phyloP scores from a whole-genome alignment of 352 stramenopile genomes.

The Blastocystis sp. region DNA sequence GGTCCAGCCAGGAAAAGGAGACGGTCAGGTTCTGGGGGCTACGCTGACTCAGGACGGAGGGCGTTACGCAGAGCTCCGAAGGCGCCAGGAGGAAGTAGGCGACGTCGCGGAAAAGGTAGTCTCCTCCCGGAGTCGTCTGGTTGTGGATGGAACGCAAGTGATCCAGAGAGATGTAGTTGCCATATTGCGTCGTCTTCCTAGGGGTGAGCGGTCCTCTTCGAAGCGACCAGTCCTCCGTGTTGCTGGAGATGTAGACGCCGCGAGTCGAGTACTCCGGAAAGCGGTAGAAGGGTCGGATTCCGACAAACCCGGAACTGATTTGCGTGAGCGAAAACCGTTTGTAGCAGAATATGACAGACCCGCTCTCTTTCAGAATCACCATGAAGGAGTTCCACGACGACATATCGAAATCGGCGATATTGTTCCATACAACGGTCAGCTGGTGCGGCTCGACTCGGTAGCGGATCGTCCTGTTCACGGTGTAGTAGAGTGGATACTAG shows the following conservation, averaged over 20 bases:
- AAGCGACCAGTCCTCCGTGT: not conserved
- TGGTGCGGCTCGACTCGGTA: not conserved
- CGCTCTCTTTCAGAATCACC: not conserved
- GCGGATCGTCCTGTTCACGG: not conserved
- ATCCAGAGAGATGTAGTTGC: not conserved
- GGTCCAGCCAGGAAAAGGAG: not conserved
- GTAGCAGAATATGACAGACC: not conserved
- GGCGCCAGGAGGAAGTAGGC: not conserved
- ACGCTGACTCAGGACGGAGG: not conserved
- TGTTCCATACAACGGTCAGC: conserved; percentile 11
- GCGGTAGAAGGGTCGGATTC: conserved; percentile 1
- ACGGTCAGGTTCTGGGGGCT: not conserved
- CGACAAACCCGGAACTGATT: not conserved
- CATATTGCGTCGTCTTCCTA: not conserved
- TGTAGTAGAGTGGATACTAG: not conserved
- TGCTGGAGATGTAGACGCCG: not conserved
- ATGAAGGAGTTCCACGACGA: not conserved
- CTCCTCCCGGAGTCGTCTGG: not conserved
- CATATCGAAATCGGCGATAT: not conserved
- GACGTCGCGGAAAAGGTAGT: not conserved
- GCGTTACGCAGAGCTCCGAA: conserved; percentile 10
- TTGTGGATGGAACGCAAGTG: not conserved
- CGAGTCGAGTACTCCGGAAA: not conserved
- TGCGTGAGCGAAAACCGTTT: not conserved
- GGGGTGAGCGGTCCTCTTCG: not conserved